Evolutionary conservation across 805 yeast species (phyloP).

Genomic region (Candida qinlingensis): DNA sequence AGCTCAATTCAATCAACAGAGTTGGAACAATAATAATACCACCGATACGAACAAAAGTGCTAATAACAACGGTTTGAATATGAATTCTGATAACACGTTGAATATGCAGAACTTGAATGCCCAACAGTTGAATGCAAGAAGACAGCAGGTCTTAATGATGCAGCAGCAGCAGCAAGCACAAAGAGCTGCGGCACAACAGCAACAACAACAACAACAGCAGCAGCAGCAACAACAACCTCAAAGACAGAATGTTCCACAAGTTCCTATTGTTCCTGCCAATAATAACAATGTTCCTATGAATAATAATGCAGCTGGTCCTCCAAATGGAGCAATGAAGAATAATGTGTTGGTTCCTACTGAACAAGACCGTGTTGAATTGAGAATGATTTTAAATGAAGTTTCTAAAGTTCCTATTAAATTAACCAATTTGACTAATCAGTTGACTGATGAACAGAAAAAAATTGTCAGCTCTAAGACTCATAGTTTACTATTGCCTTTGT

Average conservation of each 20-base stretch:
- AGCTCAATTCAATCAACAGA: conserved; percentile 5
- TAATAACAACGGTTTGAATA: not conserved
- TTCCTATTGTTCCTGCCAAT: conserved; percentile 8
- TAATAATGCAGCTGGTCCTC: not conserved
- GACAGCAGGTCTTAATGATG: conserved; percentile 5
- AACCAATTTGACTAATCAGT: conserved; percentile 56
- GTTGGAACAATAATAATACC: conserved; percentile 4
- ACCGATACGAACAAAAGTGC: not conserved
- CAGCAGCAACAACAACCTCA: conserved; percentile 9
- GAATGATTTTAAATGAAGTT: conserved; percentile 64
- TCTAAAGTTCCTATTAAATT: conserved; percentile 59
- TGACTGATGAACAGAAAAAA: conserved; percentile 61
- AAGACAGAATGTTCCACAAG: conserved; percentile 3
- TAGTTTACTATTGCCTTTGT: conserved; percentile 44
- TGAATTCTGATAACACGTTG: not conserved
- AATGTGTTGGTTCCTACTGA: conserved; percentile 38
- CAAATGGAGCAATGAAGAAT: conserved; percentile 10
- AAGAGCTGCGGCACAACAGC: conserved; percentile 6
- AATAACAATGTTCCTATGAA: not conserved
- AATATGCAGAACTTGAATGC: conserved; percentile 3
- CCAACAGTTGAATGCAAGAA: conserved; percentile 7
- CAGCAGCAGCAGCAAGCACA: conserved; percentile 8
- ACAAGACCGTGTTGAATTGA: conserved; percentile 57
- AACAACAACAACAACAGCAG: conserved; percentile 8
- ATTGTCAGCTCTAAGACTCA: conserved; percentile 50